These are phyloP conservation scores for Leccinum variicolor DNA, from an alignment of 768 basidiomycete species.

Conservation along the genomic window DNA sequence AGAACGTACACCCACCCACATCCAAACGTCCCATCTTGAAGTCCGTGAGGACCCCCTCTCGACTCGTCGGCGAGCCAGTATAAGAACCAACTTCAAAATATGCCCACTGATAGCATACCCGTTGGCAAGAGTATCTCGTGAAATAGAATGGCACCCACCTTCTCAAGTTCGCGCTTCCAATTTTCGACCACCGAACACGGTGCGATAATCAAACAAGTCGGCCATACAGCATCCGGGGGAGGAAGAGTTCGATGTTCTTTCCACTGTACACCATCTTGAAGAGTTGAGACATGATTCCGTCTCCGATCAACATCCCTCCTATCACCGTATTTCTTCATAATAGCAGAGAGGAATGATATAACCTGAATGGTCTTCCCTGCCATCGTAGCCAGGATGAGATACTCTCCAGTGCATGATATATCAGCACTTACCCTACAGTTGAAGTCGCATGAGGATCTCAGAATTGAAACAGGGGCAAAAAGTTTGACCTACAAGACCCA, in stretches of 20 bases:
- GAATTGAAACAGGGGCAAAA: background rate
- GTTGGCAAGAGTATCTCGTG: background rate
- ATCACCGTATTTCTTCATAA: slow-evolving; percentile 81
- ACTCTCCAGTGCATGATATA: background rate
- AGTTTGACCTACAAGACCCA: slow-evolving; percentile 65
- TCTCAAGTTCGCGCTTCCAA: slow-evolving; percentile 87
- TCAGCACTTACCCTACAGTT: slow-evolving; percentile 25
- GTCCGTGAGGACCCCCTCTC: slow-evolving; percentile 55
- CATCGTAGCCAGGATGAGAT: slow-evolving; percentile 1
- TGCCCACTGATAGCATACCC: slow-evolving; percentile 63
- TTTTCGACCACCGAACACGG: slow-evolving; percentile 83
- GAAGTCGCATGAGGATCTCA: background rate
- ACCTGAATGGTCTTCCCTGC: slow-evolving; percentile 94
- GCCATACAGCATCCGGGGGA: slow-evolving; percentile 69
- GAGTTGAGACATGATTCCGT: slow-evolving; percentile 56
- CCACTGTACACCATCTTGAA: slow-evolving; percentile 63
- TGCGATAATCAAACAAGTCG: slow-evolving; percentile 84
- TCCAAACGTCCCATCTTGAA: slow-evolving; percentile 85
- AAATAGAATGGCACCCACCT: slow-evolving; percentile 40
- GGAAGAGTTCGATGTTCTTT: slow-evolving; percentile 51
- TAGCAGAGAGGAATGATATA: slow-evolving; percentile 83
- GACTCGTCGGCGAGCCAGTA: slow-evolving; percentile 48
- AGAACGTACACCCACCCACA: slow-evolving; percentile 52
- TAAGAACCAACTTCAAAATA: slow-evolving; percentile 88
- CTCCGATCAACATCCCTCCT: slow-evolving; percentile 64